phyloP scores from a whole-genome alignment of 1,284 basidiomycete species.

The Caloboletus firmus region DNA sequence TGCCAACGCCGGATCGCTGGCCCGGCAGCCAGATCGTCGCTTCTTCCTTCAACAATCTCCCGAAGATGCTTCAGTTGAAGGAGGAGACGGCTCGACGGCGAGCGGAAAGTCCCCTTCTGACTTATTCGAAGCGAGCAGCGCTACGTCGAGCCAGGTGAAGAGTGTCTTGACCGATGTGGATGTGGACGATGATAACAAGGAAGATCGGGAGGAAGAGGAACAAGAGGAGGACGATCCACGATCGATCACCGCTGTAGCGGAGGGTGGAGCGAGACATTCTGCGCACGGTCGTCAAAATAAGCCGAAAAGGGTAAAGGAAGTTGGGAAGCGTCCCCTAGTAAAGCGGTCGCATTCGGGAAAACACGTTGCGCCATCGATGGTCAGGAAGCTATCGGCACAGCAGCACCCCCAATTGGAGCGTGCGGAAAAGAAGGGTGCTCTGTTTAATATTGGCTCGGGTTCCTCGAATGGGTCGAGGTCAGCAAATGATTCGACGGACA shows the following conservation, averaged over 20 bases:
- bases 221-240: conserved; percentile 26
- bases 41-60: conserved; percentile 50
- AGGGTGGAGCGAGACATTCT: conserved; percentile 8
- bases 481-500: conserved; percentile 28
- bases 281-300: conserved; percentile 19
- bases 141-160: conserved; percentile 41
- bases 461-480: conserved; percentile 52
- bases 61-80: conserved; percentile 39
- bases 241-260: conserved; percentile 19
- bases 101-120: conserved; percentile 35
- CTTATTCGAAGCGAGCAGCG: conserved; percentile 37
- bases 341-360: conserved; percentile 34
- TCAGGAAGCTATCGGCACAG: conserved; percentile 30
- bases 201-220: conserved; percentile 15
- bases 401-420: conserved; percentile 18
- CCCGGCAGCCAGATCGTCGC: conserved; percentile 36
- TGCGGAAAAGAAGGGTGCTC: conserved; percentile 33
- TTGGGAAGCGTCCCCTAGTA: conserved; percentile 24
- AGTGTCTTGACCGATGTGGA: conserved; percentile 26
- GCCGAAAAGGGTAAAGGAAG: conserved; percentile 37
- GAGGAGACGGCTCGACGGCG: conserved; percentile 29
- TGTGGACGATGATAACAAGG: conserved; percentile 17
- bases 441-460: conserved; percentile 58
- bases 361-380: conserved; percentile 29
- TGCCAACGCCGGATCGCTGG: conserved; percentile 24